A percentile compares a stretch with the other conserved stretches of the same genome.
phyloP scores from a whole-genome alignment of 2,329 filamentous ascomycete species.

The Teratosphaeria nubilosa region DNA sequence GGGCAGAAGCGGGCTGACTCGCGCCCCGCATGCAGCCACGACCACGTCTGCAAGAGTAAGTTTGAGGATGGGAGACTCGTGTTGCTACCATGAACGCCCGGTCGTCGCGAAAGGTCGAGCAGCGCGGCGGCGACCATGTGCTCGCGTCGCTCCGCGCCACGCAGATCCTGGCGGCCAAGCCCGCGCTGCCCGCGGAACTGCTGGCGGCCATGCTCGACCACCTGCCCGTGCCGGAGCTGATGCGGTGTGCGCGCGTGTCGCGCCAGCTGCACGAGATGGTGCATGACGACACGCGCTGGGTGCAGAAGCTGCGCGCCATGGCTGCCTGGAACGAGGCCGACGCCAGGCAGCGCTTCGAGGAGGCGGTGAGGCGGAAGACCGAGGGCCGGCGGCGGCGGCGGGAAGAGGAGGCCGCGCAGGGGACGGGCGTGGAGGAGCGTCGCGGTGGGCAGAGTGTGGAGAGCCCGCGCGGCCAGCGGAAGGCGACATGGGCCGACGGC shows the following conservation, averaged over 20 bases:
- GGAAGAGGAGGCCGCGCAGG: slow-evolving; percentile 27
- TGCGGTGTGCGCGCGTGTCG: slow-evolving; percentile 75
- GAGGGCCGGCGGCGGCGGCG: slow-evolving; percentile 46
- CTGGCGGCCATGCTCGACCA: slow-evolving; percentile 82
- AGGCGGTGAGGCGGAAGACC: slow-evolving; percentile 46
- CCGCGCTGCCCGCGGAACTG: slow-evolving; percentile 83
- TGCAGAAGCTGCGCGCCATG: slow-evolving; percentile 74
- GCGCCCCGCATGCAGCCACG: too few relatives aligned
- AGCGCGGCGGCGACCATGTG: slow-evolving; percentile 36
- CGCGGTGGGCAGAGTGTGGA: too few relatives aligned
- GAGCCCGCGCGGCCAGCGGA: too few relatives aligned
- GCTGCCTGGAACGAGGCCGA: slow-evolving; percentile 86
- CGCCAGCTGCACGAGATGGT: slow-evolving; percentile 93
- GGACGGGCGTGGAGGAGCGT: slow-evolving; percentile 53
- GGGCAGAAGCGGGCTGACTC: too few relatives aligned
- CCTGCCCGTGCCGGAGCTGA: slow-evolving; percentile 72
- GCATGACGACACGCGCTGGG: slow-evolving; percentile 95
- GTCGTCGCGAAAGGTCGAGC: slow-evolving; percentile 18
- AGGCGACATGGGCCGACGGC: slow-evolving; percentile 49
- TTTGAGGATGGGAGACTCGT: too few relatives aligned
- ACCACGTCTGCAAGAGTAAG: too few relatives aligned
- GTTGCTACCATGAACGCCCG: slow-evolving; percentile 14
- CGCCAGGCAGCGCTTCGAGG: slow-evolving; percentile 70
- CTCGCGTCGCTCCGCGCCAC: slow-evolving; percentile 70
- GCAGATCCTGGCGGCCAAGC: slow-evolving; percentile 68